phyloP scores from a whole-genome alignment of 2,329 filamentous ascomycete species.

The Ophioceras dolichostomum region DNA sequence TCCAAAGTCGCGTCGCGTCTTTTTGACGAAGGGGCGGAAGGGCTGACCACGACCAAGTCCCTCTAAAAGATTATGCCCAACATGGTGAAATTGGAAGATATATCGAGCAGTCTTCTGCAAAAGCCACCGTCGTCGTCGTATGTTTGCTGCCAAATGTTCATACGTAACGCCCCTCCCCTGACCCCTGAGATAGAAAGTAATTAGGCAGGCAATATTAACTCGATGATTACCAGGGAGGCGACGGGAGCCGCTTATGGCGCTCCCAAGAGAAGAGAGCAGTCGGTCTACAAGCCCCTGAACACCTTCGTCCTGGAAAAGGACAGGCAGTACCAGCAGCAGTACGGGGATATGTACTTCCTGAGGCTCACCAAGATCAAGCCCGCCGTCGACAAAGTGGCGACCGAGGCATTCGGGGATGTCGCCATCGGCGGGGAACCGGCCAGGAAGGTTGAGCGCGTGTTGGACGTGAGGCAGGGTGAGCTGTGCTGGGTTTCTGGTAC shows the following conservation, averaged over 20 bases:
- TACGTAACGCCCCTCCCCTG: too few relatives aligned
- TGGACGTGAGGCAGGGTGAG: conserved; percentile 91
- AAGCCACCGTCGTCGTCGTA: conserved; percentile 22
- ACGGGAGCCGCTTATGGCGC: too few relatives aligned
- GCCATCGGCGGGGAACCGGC: conserved; percentile 66
- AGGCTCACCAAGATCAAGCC: conserved; percentile 81
- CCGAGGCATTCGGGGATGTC: conserved; percentile 65
- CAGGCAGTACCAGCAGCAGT: conserved; percentile 84
- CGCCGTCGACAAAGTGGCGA: conserved; percentile 61
- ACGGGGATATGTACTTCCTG: conserved; percentile 94
- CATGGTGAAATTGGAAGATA: conserved; percentile 33
- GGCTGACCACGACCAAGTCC: too few relatives aligned
- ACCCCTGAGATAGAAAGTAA: too few relatives aligned
- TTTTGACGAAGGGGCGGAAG: too few relatives aligned
- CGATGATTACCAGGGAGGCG: too few relatives aligned
- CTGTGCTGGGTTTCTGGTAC: conserved; percentile 93
- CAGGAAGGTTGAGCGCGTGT: conserved; percentile 68
- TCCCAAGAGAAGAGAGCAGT: too few relatives aligned
- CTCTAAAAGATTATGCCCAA: too few relatives aligned
- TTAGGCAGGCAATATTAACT: too few relatives aligned
- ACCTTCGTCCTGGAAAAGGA: conserved; percentile 62
- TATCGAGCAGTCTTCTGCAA: conserved; percentile 29
- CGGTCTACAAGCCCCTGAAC: conserved; percentile 59
- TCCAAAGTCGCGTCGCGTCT: too few relatives aligned
- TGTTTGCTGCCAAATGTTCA: not conserved